Evolutionary conservation across 768 basidiomycete genomes (phyloP).

Genomic region (Clavulina sp.): DNA sequence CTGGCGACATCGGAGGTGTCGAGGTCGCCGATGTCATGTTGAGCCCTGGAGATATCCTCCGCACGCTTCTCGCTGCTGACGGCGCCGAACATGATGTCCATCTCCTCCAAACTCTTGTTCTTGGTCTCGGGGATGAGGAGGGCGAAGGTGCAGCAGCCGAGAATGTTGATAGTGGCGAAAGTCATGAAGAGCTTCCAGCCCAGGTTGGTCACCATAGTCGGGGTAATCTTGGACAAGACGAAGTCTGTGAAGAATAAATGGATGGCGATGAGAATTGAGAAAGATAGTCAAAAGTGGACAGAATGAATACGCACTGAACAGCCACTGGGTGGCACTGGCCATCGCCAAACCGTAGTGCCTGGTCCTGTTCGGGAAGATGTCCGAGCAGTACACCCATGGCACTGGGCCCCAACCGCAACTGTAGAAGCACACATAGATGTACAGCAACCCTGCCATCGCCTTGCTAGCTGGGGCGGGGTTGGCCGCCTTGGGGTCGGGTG

Average conservation of each 20-base stretch:
- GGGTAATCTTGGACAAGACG: conserved; percentile 54
- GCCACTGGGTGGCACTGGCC: conserved; percentile 66
- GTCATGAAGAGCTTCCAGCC: conserved; percentile 64
- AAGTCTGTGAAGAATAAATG: conserved; percentile 32
- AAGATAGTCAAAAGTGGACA: background rate
- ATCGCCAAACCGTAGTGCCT: conserved; percentile 62
- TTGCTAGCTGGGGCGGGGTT: conserved; percentile 25
- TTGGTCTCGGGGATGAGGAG: conserved; percentile 35
- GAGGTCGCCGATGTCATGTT: too few species aligned
- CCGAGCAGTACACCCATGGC: conserved; percentile 43
- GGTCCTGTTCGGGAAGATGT: conserved; percentile 77
- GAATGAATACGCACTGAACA: conserved; percentile 40
- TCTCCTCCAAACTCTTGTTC: conserved; percentile 30
- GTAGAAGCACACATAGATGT: conserved; percentile 78
- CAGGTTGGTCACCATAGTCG: conserved; percentile 37
- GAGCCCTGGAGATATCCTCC: conserved; percentile 26
- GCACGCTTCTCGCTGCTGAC: conserved; percentile 37
- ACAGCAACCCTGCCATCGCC: conserved; percentile 75
- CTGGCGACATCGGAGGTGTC: too few species aligned
- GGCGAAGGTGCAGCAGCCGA: conserved; percentile 49
- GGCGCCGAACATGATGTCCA: conserved; percentile 42
- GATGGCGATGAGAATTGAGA: background rate
- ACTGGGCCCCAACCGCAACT: conserved; percentile 69
- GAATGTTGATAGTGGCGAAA: conserved; percentile 59
- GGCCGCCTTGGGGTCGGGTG: conserved; percentile 26